Conservation (phyloP, 257 asterid genomes). For the Ocimum tenuiflorum region DNA sequence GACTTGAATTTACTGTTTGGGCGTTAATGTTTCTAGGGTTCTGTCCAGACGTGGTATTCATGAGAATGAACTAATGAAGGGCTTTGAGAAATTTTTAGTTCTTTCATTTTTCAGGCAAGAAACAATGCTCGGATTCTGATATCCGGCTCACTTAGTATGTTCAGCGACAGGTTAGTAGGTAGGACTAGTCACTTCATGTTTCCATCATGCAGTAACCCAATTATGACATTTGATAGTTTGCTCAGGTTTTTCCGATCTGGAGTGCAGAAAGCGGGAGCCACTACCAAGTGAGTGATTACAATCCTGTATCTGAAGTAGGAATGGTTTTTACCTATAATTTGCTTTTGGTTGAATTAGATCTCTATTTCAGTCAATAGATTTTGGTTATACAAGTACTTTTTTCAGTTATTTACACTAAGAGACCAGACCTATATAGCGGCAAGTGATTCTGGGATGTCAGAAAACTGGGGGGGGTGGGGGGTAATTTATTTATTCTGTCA, state of each 20-base stretch:
- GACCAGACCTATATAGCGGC: too few relatives aligned
- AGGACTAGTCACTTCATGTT: neutral
- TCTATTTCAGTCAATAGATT: too few relatives aligned
- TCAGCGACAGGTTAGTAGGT: slow-evolving; percentile 37
- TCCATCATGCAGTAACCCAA: neutral
- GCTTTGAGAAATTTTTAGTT: slow-evolving; percentile 13
- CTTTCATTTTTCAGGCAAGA: slow-evolving; percentile 37
- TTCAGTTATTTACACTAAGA: too few relatives aligned
- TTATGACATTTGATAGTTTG: neutral
- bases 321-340: too few relatives aligned
- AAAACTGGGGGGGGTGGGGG: too few relatives aligned
- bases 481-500: too few relatives aligned
- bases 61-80: neutral
- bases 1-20: too few relatives aligned
- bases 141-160: slow-evolving; percentile 44
- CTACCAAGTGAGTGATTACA: slow-evolving; percentile 29
- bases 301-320: too few relatives aligned
- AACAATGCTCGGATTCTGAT: slow-evolving; percentile 41
- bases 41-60: too few relatives aligned
- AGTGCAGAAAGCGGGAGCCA: slow-evolving; percentile 42
- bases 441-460: too few relatives aligned
- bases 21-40: too few relatives aligned
- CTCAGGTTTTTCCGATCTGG: slow-evolving; percentile 43
- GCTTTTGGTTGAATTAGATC: neutral
- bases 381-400: too few relatives aligned